These are phyloP conservation scores for Tubosaeta brunneosetosa DNA, from an alignment of 768 basidiomycete genomes.

Conservation along the genomic window DNA sequence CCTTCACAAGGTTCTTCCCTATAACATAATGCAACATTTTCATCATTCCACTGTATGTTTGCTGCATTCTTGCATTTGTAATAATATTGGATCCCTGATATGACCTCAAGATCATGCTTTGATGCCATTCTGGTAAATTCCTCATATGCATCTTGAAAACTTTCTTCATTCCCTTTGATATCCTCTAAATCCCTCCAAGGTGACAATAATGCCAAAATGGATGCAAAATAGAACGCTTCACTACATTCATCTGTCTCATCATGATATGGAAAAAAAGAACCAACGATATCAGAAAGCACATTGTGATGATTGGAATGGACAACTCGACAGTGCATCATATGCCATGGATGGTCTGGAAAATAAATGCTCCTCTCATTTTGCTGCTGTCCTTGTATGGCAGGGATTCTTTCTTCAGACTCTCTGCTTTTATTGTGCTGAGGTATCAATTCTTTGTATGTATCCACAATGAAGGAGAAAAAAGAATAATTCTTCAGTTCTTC, in stretches of 20 bases:
- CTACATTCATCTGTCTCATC: background rate
- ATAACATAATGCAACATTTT: background rate
- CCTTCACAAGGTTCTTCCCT: background rate
- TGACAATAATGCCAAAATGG: background rate
- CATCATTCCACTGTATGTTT: background rate
- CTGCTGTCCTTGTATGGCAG: background rate
- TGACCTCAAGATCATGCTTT: background rate
- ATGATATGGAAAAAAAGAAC: background rate
- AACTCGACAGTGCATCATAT: background rate
- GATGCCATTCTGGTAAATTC: background rate
- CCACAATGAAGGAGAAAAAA: background rate
- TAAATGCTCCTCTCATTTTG: background rate
- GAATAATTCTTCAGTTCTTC: background rate
- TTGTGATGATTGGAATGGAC: background rate
- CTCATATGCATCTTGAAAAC: background rate
- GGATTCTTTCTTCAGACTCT: background rate
- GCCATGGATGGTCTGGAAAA: background rate
- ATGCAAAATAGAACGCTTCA: background rate
- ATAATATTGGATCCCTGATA: background rate
- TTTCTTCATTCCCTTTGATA: background rate
- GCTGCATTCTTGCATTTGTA: background rate
- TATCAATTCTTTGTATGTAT: background rate
- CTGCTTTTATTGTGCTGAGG: background rate
- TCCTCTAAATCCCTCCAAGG: background rate
- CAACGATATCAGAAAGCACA: background rate